Evolutionary conservation across 192 early-diverging fungal species (phyloP).

Genomic region (Chytriomyces sp.): DNA sequence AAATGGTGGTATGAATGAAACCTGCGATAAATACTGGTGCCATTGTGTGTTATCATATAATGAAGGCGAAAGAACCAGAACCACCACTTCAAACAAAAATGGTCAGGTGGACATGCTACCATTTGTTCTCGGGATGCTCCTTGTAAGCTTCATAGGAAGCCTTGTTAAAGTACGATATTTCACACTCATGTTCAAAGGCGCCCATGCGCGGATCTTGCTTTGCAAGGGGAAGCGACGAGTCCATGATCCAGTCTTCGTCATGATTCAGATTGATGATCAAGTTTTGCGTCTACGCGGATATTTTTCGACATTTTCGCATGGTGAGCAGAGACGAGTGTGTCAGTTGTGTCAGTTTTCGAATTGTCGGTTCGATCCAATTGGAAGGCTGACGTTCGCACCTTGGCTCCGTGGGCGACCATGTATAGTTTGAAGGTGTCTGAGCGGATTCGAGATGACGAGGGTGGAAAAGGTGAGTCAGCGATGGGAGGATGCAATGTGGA

Average conservation of each 20-base stretch:
- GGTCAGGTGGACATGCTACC: constrained; percentile 62
- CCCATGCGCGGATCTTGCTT: constrained; percentile 14
- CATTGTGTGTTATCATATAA: too few species aligned
- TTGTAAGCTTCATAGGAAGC: constrained; percentile 73
- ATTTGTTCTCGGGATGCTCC: constrained; percentile 77
- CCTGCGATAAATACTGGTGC: too few species aligned
- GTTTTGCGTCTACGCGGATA: constrained; percentile 69
- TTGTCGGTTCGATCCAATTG: too few species aligned
- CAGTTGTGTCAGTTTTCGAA: too few species aligned
- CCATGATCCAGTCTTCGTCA: constrained; percentile 49
- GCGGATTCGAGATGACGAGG: background rate
- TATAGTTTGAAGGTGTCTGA: constrained; percentile 79
- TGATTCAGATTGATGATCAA: constrained; percentile 86
- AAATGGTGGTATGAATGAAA: too few species aligned
- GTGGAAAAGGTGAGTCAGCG: background rate
- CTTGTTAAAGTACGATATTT: constrained; percentile 79
- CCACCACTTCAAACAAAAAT: too few species aligned
- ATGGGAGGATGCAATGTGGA: background rate
- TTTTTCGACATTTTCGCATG: background rate
- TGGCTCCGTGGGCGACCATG: constrained; percentile 70
- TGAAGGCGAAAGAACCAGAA: too few species aligned
- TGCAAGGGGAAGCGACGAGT: background rate
- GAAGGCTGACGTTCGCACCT: constrained; percentile 43
- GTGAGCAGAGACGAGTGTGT: background rate
- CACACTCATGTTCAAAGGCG: constrained; percentile 72